Evolutionary conservation across 257 asterid species (phyloP), one percentile per base, ranked within the genome.

Genomic region (Plantago major): DNA sequence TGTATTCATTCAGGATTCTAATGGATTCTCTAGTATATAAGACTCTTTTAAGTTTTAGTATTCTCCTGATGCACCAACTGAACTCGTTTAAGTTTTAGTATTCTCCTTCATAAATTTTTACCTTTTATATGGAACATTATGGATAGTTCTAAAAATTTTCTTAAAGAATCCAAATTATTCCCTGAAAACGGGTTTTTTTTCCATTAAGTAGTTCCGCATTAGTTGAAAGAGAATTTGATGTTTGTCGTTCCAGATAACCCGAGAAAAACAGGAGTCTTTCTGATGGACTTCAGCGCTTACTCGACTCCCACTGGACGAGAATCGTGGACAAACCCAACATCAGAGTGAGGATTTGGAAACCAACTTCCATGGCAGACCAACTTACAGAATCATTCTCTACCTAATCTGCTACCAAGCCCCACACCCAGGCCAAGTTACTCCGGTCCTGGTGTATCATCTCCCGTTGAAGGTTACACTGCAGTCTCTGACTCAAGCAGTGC

Each of bases 201-300:
- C n/a, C n/a, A n/a, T n/a, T 22, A 22, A 22, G 26, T 5, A 9
- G 50, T 57, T 47, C 42, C 52, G 50, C 26, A 15, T 55, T 22
- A 58, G 40, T 56, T 59, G 57, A 46, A 19, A 33, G 59, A 51
- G 44, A 26, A 33, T 58, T 62, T 75, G 19, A 42, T 65, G 16
- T 62, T 67, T 61, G 40, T 67, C 55, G 64, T 76, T 70, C 68
- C 84, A 88, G 95, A 78, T 58, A 79, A 73, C 78, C 74, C 12
- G 45, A 66, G 82, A 81, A 81, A 80, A 72, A 57, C 68, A 0
- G 83, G 87, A 72, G 74, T 95, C 81, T 78, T 81, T 55, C 60
- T 86, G 77, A 75, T 86, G 88, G 96, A 91, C 79, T 88, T 82
- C 74, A 68, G 86, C 58, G 15, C 79, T 3, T 74, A 78, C 74